Base-by-base conservation (phyloP, 2,329 filamentous ascomycete genomes). In the Sporothrix sp. region DNA sequence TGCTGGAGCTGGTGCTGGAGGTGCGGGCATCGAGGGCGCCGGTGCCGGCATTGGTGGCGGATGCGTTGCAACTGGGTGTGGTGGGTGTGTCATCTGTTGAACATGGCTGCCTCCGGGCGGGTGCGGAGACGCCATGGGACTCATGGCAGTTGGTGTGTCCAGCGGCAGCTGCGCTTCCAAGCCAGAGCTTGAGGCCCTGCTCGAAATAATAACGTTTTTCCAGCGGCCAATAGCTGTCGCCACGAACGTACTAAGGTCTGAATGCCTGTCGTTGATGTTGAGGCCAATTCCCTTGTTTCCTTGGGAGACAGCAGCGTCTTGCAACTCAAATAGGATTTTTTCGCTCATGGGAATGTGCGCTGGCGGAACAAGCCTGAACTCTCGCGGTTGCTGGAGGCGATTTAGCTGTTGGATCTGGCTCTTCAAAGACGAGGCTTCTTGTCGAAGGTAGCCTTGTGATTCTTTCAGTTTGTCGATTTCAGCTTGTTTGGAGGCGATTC, bases 331-430 rank as follows among this genome's bases (percentile, higher is more conserved):
- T 20, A 80, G 59, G 14, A 78, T 55, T 3, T 73, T 68, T 25
- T 71, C 66, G 46, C 75, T 72, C 42, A 82, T 61, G 2, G 73
- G 72, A 3, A 79, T 63, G 0, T 74, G 79, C 7, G 68, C 64
- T 0, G 79, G 78, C 0, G 73, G 65, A 6, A 71, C 59, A 21
- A 79, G 64, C 54, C 71, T 76, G 59, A 76, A 81, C 59, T 83
- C 79, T 20, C 73, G 71, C 0, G 79, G 78, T 54, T 81, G 78
- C 57, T 82, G 78, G 14, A 77, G 62, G 7, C 73, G 72, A 57
- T 74, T 78, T 21, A 82, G 62, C 37, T 81, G 74, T 46, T 81
- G 78, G 46, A 82, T 70, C 59, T 83, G 79, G 6, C 66, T 62
- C 58, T 74, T 79, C 48, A 82, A 66, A 56, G 76, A 76, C 16